Percentiles rank a stretch among this genome's conserved stretches.
Evolutionary conservation across 2,329 filamentous ascomycete species (phyloP).

Genomic region (Mycogone perniciosa): DNA sequence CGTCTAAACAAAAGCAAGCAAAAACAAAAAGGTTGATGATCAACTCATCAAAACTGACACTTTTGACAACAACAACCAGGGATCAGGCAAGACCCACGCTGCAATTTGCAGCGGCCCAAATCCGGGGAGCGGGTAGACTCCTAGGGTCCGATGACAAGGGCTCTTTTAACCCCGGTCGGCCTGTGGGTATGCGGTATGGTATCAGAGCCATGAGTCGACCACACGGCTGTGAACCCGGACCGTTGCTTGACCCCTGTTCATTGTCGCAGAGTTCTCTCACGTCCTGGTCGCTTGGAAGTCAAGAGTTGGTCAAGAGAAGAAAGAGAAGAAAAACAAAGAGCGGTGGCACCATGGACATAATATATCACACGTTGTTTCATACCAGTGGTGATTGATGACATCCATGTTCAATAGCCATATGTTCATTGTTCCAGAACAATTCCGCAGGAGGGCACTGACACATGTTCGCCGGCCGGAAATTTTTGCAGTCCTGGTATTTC

Average conservation of each 20-base stretch:
- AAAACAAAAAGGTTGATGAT: too few species aligned
- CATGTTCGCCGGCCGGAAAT: too few species aligned
- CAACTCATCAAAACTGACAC: too few species aligned
- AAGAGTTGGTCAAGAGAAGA: constrained; percentile 1
- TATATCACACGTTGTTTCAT: too few species aligned
- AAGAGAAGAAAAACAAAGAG: too few species aligned
- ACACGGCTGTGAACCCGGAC: constrained; percentile 32
- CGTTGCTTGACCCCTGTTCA: constrained; percentile 23
- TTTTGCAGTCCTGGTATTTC: too few species aligned
- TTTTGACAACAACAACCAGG: too few species aligned
- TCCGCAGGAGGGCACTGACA: too few species aligned
- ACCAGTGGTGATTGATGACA: too few species aligned
- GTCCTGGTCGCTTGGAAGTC: constrained; percentile 5
- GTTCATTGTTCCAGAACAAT: too few species aligned
- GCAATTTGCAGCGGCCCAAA: constrained; percentile 19
- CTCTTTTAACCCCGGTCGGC: constrained; percentile 22
- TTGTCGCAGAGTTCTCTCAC: constrained; percentile 1
- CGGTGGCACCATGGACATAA: too few species aligned
- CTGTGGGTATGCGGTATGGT: constrained; percentile 18
- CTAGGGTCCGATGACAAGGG: constrained; percentile 23
- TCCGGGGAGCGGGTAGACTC: constrained; percentile 24
- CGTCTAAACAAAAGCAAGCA: background rate
- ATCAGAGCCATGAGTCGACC: constrained; percentile 18
- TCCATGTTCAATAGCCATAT: too few species aligned
- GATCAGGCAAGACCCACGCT: background rate